Evolutionary conservation across 1,284 basidiomycete species (phyloP), one percentile per base, ranked within the genome.

Genomic region (Pyrrhoderma noxium): DNA sequence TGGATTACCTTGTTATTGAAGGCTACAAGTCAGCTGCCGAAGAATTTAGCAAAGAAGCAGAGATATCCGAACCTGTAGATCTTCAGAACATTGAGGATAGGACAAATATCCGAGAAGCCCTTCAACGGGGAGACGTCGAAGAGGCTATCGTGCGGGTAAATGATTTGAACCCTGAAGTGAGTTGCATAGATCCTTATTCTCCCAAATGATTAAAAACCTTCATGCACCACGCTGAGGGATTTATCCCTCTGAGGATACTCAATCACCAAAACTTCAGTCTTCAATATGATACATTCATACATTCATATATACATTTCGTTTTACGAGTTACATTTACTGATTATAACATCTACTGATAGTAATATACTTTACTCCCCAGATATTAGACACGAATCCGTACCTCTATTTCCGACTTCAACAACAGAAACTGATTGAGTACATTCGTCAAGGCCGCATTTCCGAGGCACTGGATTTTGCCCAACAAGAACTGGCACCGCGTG

Each of bases 171-270:
- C 93, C 93, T 31, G 94, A 98, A 85, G 95, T 98, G 68, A 72
- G 92, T 70, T 45, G 56, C 21, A 45, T 54, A 40, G 38, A 23
- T 52, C 58, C 37, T 51, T 54, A 53, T 52, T 42, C 39, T 27
- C 23, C 45, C 62, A 74, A 65, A 88, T 69, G 91, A 94, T 94
- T 92, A 85, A 76, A n/a, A 88, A 62, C 62, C 80, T 86, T 90
- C 93, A 96, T 97, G 94, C 94, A 98, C 94, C 94, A 97, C 93
- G 88, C 94, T 83, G 77, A 97, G 85, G 75, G 82, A 76, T 64
- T 64, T 64, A 67, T 75, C 82, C 77, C 79, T 71, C 67, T 88
- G 88, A 85, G 82, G 88, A 89, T 67, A 81, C 64, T 67, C 60
- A 70, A 69, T 79, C 68, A 77, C 73, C 75, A 80, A 31, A 83